A percentile compares a stretch with the other conserved stretches of the same genome.
phyloP scores from a whole-genome alignment of 2,329 filamentous ascomycete species.

The Xylariaceae sp. region DNA sequence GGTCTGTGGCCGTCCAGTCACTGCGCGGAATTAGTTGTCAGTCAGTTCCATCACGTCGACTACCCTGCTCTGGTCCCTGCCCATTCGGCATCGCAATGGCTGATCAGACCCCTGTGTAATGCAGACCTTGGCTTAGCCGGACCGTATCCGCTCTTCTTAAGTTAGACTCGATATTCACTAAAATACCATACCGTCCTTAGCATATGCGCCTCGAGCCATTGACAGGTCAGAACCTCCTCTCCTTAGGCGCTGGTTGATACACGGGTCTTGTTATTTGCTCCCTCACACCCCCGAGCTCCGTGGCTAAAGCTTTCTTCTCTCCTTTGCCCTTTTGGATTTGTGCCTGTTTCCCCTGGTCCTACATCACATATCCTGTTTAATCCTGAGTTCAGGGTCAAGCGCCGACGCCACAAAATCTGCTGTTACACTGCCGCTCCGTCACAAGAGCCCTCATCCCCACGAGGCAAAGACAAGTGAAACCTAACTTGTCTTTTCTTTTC shows the following conservation, averaged over 20 bases:
- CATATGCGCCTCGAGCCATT: constrained; percentile 41
- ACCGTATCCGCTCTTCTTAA: constrained; percentile 41
- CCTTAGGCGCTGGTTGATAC: constrained; percentile 40
- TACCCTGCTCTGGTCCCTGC: constrained; percentile 32
- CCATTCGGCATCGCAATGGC: constrained; percentile 36
- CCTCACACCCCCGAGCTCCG: constrained; percentile 29
- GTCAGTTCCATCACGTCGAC: constrained; percentile 30
- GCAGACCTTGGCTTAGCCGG: constrained; percentile 39
- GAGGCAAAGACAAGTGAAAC: constrained; percentile 29
- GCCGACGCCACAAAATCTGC: constrained; percentile 24
- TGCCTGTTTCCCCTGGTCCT: constrained; percentile 22
- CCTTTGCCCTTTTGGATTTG: constrained; percentile 27
- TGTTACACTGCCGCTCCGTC: constrained; percentile 30
- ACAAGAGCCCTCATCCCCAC: constrained; percentile 28
- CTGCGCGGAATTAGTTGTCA: constrained; percentile 24
- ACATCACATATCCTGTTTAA: constrained; percentile 21
- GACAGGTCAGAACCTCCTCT: constrained; percentile 38
- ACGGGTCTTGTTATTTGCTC: constrained; percentile 35
- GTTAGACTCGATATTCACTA: too few relatives aligned
- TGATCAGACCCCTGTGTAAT: constrained; percentile 35
- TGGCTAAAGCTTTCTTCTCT: constrained; percentile 5
- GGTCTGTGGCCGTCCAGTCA: constrained; percentile 31
- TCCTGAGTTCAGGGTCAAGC: constrained; percentile 29
- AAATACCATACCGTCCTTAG: constrained; percentile 23
- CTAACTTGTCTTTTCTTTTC: constrained; percentile 10